These are phyloP conservation scores for Ascochyta rabiei DNA, from an alignment of 2,329 filamentous ascomycete species.

Conservation along the genomic window DNA sequence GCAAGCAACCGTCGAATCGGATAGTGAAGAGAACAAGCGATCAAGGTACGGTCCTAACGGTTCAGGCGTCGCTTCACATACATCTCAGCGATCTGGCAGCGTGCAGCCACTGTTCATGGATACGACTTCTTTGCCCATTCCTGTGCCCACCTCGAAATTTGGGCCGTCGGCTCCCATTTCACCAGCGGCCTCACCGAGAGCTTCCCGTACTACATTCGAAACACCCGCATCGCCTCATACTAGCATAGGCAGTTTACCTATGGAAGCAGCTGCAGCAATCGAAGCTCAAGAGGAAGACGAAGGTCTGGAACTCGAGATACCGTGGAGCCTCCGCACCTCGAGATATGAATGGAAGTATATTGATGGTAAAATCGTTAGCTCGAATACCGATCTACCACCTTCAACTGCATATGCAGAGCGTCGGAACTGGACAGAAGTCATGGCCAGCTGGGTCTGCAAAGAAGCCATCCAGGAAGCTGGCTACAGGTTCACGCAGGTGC, in stretches of 20 bases:
- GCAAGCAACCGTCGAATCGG: slow-evolving; percentile 45
- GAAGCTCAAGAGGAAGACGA: slow-evolving; percentile 41
- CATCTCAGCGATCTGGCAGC: slow-evolving; percentile 25
- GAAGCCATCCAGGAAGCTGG: slow-evolving; percentile 46
- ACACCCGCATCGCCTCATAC: slow-evolving; percentile 31
- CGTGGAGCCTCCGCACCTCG: slow-evolving; percentile 44
- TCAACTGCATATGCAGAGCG: slow-evolving; percentile 39
- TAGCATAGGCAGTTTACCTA: slow-evolving; percentile 35
- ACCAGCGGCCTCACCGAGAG: slow-evolving; percentile 31
- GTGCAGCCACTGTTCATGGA: slow-evolving; percentile 41
- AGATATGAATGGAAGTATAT: slow-evolving; percentile 45
- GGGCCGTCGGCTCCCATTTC: slow-evolving; percentile 35
- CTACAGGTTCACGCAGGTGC: slow-evolving; percentile 37
- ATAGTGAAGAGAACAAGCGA: slow-evolving; percentile 39
- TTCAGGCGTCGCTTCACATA: slow-evolving; percentile 15
- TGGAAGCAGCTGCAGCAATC: slow-evolving; percentile 39
- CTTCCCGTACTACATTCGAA: slow-evolving; percentile 24
- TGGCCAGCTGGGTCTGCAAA: slow-evolving; percentile 47
- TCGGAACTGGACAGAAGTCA: slow-evolving; percentile 44
- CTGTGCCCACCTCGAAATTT: slow-evolving; percentile 24
- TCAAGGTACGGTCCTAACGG: slow-evolving; percentile 20
- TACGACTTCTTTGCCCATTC: slow-evolving; percentile 27
- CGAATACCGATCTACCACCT: slow-evolving; percentile 37
- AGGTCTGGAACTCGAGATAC: slow-evolving; percentile 42
- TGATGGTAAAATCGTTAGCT: slow-evolving; percentile 38